phyloP scores from a whole-genome alignment of 306 rosid species.

The Astragalus membranaceus region DNA sequence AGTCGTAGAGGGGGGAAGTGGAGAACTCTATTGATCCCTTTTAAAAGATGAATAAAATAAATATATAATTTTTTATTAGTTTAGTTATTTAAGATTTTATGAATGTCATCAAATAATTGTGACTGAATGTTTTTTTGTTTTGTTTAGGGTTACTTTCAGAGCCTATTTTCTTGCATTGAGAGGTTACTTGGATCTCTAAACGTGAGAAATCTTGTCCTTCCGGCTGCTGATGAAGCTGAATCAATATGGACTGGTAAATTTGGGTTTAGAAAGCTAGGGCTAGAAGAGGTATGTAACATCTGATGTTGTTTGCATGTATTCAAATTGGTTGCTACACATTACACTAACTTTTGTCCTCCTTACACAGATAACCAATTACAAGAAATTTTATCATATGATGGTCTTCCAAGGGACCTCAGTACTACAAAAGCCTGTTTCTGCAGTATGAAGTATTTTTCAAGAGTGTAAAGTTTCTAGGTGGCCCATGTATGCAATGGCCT shows the following conservation, averaged over 20 bases:
- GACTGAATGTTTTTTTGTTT: neutral
- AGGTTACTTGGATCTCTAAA: conserved; percentile 52
- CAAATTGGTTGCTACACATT: neutral
- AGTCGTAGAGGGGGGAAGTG: no score
- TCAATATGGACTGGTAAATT: conserved; percentile 85
- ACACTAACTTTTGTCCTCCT: neutral
- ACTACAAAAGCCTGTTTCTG: conserved; percentile 49
- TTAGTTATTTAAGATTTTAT: no score
- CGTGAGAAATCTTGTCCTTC: conserved; percentile 67
- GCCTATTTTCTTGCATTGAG: conserved; percentile 79
- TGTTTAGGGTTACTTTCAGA: conserved; percentile 81
- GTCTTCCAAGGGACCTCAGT: conserved; percentile 80
- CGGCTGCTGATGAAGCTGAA: conserved; percentile 91
- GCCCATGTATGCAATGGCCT: neutral
- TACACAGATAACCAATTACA: conserved; percentile 57
- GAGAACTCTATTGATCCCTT: no score
- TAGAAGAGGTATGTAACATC: conserved; percentile 45
- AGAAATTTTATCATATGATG: conserved; percentile 68
- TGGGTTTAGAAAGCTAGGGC: conserved; percentile 64
- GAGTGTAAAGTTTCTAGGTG: conserved; percentile 18
- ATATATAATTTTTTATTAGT: no score
- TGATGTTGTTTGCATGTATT: neutral
- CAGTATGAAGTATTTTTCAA: conserved; percentile 21
- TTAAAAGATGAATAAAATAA: no score
- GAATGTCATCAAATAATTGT: neutral